Evolutionary conservation across 352 stramenopile genomes (phyloP).

Genomic region (Pythium folliculosum): DNA sequence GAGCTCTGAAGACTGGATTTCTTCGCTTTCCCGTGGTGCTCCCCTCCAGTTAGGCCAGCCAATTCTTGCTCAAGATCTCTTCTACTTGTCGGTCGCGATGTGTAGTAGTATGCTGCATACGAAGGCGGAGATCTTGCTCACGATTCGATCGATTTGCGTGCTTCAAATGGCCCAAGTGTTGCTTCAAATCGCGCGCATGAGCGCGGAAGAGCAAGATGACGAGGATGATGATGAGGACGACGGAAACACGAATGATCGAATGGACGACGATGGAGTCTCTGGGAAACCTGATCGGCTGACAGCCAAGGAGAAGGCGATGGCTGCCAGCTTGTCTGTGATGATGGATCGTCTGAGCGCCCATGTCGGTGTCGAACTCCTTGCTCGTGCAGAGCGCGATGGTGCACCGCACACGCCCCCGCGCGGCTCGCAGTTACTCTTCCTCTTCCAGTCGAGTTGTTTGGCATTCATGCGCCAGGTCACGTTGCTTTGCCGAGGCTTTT

Average conservation of each 20-base stretch:
- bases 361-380: slow-evolving; percentile 42
- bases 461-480: slow-evolving; percentile 81
- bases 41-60: slow-evolving; percentile 59
- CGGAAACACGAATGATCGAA: slow-evolving; percentile 21
- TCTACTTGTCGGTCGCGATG: slow-evolving; percentile 72
- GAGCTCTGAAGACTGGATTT: slow-evolving; percentile 49
- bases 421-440: slow-evolving; percentile 55
- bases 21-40: slow-evolving; percentile 43
- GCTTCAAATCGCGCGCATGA: slow-evolving; percentile 57
- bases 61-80: slow-evolving; percentile 73
- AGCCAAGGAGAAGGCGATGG: slow-evolving; percentile 18
- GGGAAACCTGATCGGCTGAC: slow-evolving; percentile 51
- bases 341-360: slow-evolving; percentile 49
- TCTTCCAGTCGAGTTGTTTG: slow-evolving; percentile 78
- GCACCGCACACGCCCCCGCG: slow-evolving; percentile 36
- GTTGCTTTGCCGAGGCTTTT: slow-evolving; percentile 72
- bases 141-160: slow-evolving; percentile 74
- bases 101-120: slow-evolving; percentile 78
- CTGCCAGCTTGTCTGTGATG: slow-evolving; percentile 27
- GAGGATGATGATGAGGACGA: slow-evolving; percentile 33
- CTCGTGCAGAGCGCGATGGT: slow-evolving; percentile 25
- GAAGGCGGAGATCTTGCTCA: slow-evolving; percentile 79
- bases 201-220: slow-evolving; percentile 61
- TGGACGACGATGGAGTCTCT: slow-evolving; percentile 19
- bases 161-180: slow-evolving; percentile 82